phyloP scores from a whole-genome alignment of 129 eudicot species.

The Erigeron canadensis region DNA sequence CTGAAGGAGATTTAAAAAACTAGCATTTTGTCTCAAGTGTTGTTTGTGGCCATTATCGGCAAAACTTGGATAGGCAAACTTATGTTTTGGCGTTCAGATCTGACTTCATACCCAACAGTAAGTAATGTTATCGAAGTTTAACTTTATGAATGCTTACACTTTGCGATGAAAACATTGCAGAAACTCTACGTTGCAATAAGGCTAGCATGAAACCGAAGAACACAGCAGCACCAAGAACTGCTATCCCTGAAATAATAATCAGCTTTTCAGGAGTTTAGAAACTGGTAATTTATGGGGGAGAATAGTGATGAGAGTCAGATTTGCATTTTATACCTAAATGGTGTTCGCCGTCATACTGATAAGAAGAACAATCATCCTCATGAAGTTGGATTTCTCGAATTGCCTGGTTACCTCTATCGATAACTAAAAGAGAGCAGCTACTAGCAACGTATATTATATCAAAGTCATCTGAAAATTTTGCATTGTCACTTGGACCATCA shows the following conservation, averaged over 20 bases:
- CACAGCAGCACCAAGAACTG: conserved; percentile 66
- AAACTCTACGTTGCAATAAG: conserved; percentile 67
- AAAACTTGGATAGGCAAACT: background rate
- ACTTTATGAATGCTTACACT: conserved; percentile 41
- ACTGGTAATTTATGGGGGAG: background rate
- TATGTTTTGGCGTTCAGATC: background rate
- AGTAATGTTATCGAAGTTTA: background rate
- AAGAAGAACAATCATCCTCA: conserved; percentile 70
- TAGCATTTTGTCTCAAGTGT: too few species aligned
- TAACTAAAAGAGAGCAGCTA: conserved; percentile 78
- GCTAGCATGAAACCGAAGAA: conserved; percentile 93
- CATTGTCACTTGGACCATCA: conserved; percentile 92
- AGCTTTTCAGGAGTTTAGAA: background rate
- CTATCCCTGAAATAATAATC: conserved; percentile 52
- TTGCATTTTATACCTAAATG: conserved; percentile 53
- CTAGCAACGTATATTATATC: conserved; percentile 69
- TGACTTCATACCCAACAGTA: background rate
- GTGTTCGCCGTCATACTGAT: conserved; percentile 58
- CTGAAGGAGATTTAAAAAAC: background rate
- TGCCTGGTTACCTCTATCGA: conserved; percentile 93
- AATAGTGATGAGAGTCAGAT: background rate
- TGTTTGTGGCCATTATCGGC: background rate
- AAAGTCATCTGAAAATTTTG: conserved; percentile 83
- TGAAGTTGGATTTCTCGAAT: conserved; percentile 92
- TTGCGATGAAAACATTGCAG: conserved; percentile 54